Evolutionary conservation across 2,329 filamentous ascomycete genomes (phyloP).

Genomic region (Curvularia sp.): DNA sequence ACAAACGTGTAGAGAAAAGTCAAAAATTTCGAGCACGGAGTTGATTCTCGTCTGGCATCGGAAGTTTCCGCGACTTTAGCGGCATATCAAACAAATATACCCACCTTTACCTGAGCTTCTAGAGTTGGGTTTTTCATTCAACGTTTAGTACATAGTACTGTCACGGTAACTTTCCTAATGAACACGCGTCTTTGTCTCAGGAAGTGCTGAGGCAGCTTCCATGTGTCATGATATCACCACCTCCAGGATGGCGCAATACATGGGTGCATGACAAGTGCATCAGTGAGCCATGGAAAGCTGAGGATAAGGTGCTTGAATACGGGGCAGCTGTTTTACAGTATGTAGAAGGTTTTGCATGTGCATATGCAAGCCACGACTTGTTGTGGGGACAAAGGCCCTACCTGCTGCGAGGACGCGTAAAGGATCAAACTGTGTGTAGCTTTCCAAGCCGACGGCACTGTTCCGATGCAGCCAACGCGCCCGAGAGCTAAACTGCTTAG

Average conservation of each 20-base stretch:
- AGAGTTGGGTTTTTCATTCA: constrained; percentile 4
- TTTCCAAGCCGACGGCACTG: constrained; percentile 4
- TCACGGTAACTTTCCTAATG: background rate
- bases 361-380: constrained; percentile 14
- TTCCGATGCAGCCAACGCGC: constrained; percentile 4
- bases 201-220: background rate
- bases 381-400: constrained; percentile 12
- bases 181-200: constrained; percentile 9
- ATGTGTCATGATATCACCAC: constrained; percentile 6
- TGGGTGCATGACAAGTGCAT: background rate
- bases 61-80: constrained; percentile 9
- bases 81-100: constrained; percentile 21
- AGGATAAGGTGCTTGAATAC: background rate
- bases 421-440: constrained; percentile 3
- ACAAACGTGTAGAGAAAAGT: constrained; percentile 1
- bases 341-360: constrained; percentile 4
- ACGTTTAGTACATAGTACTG: background rate
- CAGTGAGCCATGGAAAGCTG: constrained; percentile 1
- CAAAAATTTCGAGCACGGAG: constrained; percentile 1
- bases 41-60: constrained; percentile 11
- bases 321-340: background rate
- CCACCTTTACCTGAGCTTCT: constrained; percentile 16
- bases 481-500: background rate
- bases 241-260: constrained; percentile 8
- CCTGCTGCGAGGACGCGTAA: constrained; percentile 17